Conservation (phyloP, 2,329 filamentous ascomycete species). For the Tolypocladium guangdongense region DNA sequence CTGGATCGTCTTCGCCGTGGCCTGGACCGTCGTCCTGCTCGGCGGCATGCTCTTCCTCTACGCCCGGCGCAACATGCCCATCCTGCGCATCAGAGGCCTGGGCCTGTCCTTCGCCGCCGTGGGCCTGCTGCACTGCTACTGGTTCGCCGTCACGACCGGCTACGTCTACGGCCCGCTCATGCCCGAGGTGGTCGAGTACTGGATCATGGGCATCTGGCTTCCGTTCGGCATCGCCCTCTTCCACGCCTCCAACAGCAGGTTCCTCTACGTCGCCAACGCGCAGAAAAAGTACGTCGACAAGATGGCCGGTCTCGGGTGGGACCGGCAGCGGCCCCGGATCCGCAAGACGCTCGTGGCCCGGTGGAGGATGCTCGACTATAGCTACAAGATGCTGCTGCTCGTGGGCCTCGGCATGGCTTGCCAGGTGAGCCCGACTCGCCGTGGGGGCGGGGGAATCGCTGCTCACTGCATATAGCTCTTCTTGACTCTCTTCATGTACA, state of each 20-base stretch:
- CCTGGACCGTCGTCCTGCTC: conserved; percentile 28
- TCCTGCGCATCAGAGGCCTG: conserved; percentile 29
- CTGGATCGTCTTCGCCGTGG: conserved; percentile 23
- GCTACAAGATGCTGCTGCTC: conserved; percentile 35
- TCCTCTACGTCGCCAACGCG: conserved; percentile 45
- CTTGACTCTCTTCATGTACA: conserved; percentile 47
- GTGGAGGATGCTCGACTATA: conserved; percentile 32
- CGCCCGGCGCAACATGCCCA: conserved; percentile 26
- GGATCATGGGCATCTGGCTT: conserved; percentile 56
- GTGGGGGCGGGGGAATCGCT: no score
- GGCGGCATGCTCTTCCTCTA: conserved; percentile 29
- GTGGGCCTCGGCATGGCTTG: conserved; percentile 43
- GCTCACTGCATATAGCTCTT: conserved; percentile 36
- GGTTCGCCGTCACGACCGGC: conserved; percentile 26
- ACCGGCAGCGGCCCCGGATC: conserved; percentile 5
- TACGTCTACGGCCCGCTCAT: conserved; percentile 28
- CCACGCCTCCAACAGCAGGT: conserved; percentile 51
- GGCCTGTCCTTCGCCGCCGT: conserved; percentile 29
- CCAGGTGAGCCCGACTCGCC: conserved; percentile 36
- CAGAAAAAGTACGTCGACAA: conserved; percentile 33
- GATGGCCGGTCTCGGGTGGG: conserved; percentile 2
- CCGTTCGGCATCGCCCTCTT: conserved; percentile 56
- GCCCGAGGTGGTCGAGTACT: conserved; percentile 47
- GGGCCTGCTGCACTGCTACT: conserved; percentile 29
- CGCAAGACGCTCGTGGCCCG: conserved; percentile 20